These are phyloP conservation scores for Beauveria sp. DNA, from an alignment of 2,329 filamentous ascomycete species.

Conservation along the genomic window DNA sequence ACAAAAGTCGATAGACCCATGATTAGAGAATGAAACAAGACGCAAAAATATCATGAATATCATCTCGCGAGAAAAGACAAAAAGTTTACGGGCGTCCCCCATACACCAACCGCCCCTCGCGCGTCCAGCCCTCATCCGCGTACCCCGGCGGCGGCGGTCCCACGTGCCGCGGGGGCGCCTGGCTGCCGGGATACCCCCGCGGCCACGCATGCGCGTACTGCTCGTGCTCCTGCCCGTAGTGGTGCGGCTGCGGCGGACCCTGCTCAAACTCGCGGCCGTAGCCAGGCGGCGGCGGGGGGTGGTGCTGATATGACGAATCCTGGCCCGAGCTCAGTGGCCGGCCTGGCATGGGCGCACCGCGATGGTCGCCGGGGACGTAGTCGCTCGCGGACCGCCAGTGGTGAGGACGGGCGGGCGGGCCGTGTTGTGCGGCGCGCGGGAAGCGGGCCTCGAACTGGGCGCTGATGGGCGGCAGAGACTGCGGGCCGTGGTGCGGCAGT, in stretches of 20 bases:
- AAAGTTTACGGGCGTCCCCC: not conserved
- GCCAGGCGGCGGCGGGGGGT: not conserved
- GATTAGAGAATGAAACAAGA: too few species aligned
- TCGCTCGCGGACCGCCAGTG: constrained; percentile 9
- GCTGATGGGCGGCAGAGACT: constrained; percentile 19
- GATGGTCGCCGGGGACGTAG: constrained; percentile 1
- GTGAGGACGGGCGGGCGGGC: not conserved
- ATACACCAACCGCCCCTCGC: not conserved
- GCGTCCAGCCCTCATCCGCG: not conserved
- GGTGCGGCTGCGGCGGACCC: not conserved
- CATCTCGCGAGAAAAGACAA: not conserved
- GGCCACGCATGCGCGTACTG: constrained; percentile 1
- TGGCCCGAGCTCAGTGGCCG: constrained; percentile 4
- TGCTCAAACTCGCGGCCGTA: constrained; percentile 1
- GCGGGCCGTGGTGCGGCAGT: not conserved
- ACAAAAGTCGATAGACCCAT: not conserved
- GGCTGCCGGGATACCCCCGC: not conserved
- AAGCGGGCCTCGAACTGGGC: constrained; percentile 14
- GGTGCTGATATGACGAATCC: not conserved
- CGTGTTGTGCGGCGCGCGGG: not conserved
- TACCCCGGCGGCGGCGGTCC: not conserved
- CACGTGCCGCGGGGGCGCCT: not conserved
- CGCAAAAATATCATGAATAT: not conserved
- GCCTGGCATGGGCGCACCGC: not conserved
- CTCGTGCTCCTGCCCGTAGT: not conserved